phyloP scores from a whole-genome alignment of 2,329 filamentous ascomycete genomes.

The Sporothrix phasma region DNA sequence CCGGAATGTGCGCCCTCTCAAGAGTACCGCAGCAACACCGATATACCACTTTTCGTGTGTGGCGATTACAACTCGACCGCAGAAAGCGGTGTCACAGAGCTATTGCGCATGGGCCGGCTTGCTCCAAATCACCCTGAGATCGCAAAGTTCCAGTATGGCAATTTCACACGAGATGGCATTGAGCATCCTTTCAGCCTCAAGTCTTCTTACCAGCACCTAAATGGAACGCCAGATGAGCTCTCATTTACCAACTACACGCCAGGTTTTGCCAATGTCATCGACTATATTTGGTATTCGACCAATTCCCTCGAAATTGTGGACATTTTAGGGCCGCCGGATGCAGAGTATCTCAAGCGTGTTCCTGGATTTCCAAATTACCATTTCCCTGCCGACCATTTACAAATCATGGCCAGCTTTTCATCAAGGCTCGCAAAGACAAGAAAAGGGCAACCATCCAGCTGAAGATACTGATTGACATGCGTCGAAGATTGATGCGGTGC shows the following conservation, averaged over 20 bases:
- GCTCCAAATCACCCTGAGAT: constrained; percentile 72
- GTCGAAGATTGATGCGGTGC: background rate
- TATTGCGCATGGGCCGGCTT: constrained; percentile 72
- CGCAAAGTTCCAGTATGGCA: constrained; percentile 74
- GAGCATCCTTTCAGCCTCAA: constrained; percentile 90
- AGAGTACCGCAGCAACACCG: constrained; percentile 74
- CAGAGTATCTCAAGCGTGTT: constrained; percentile 72
- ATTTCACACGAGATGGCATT: constrained; percentile 85
- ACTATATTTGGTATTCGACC: constrained; percentile 97
- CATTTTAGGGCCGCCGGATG: constrained; percentile 76
- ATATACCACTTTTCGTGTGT: constrained; percentile 84
- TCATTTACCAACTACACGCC: constrained; percentile 96
- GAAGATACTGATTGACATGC: background rate
- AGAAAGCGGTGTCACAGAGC: constrained; percentile 82
- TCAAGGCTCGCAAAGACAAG: constrained; percentile 79
- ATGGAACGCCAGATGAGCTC: constrained; percentile 72
- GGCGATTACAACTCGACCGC: constrained; percentile 92
- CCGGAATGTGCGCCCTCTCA: constrained; percentile 68
- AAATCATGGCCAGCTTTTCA: constrained; percentile 80
- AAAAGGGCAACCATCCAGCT: constrained; percentile 33
- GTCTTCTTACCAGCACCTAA: constrained; percentile 76
- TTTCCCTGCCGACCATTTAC: constrained; percentile 87
- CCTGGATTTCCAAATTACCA: constrained; percentile 91
- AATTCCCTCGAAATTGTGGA: constrained; percentile 78
- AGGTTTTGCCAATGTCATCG: constrained; percentile 82